A percentile compares a stretch with the other conserved stretches of the same genome.
phyloP scores from a whole-genome alignment of 257 asterid genomes.

The Cruciata laevipes region DNA sequence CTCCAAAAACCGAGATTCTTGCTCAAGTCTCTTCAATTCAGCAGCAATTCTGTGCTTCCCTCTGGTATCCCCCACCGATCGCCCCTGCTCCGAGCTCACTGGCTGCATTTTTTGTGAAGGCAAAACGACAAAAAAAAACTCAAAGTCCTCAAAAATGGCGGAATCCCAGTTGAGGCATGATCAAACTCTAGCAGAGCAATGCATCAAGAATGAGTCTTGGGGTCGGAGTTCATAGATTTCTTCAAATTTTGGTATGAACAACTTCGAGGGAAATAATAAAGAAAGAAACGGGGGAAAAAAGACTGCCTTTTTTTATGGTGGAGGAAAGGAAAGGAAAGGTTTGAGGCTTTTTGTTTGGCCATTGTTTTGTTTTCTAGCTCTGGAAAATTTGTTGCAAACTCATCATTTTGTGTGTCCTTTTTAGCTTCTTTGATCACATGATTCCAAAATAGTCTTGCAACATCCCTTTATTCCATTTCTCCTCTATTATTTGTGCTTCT shows the following conservation, averaged over 20 bases:
- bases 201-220: constrained; percentile 3
- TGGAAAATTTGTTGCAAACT: background rate
- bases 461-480: background rate
- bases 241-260: constrained; percentile 1
- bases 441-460: background rate
- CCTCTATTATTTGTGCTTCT: background rate
- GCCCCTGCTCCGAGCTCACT: constrained; percentile 49
- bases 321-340: constrained; percentile 13
- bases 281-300: constrained; percentile 1
- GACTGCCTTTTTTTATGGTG: constrained; percentile 10
- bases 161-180: constrained; percentile 12
- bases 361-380: background rate
- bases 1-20: constrained; percentile 90
- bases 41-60: constrained; percentile 90
- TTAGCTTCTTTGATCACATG: background rate
- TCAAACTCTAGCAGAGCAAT: constrained; percentile 7
- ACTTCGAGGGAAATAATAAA: constrained; percentile 2
- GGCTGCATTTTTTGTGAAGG: constrained; percentile 48
- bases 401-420: constrained; percentile 10
- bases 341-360: background rate
- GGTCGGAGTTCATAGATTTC: background rate
- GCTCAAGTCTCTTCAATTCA: constrained; percentile 92
- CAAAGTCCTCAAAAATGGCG: constrained; percentile 2
- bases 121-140: background rate
- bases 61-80: constrained; percentile 60